Evolutionary conservation across 1,139 yeast species (phyloP).

Genomic region (Arxiozyma heterogenica): DNA sequence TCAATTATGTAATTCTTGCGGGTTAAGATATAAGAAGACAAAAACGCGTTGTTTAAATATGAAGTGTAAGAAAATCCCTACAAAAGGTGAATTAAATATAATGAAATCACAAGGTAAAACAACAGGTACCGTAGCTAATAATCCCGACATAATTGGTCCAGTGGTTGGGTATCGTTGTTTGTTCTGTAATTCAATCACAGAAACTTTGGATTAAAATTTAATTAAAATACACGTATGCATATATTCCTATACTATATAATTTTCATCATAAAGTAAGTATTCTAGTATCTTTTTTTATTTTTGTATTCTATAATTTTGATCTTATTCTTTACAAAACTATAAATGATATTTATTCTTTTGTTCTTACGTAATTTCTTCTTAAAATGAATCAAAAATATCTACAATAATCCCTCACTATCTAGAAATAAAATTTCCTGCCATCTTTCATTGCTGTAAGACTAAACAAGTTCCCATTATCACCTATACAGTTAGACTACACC

Average conservation of each 20-base stretch:
- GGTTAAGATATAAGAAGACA: conserved; percentile 87
- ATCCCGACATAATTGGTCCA: conserved; percentile 5
- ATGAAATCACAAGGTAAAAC: conserved; percentile 46
- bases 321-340: background rate
- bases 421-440: background rate
- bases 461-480: background rate
- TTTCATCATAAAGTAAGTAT: background rate
- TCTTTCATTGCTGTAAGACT: too few species aligned
- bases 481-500: background rate
- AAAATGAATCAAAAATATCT: too few species aligned
- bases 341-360: background rate
- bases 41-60: conserved; percentile 77
- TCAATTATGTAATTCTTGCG: conserved; percentile 93
- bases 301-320: background rate
- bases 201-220: conserved; percentile 9
- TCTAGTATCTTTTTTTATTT: too few species aligned
- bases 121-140: conserved; percentile 8
- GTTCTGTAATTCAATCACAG: conserved; percentile 26
- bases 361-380: too few species aligned
- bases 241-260: background rate
- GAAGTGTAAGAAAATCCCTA: conserved; percentile 79
- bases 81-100: conserved; percentile 88
- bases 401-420: background rate
- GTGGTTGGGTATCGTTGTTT: conserved; percentile 23
- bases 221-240: background rate